Evolutionary conservation across 2,329 filamentous ascomycete species (phyloP).

Genomic region (Ramularia endophylla): DNA sequence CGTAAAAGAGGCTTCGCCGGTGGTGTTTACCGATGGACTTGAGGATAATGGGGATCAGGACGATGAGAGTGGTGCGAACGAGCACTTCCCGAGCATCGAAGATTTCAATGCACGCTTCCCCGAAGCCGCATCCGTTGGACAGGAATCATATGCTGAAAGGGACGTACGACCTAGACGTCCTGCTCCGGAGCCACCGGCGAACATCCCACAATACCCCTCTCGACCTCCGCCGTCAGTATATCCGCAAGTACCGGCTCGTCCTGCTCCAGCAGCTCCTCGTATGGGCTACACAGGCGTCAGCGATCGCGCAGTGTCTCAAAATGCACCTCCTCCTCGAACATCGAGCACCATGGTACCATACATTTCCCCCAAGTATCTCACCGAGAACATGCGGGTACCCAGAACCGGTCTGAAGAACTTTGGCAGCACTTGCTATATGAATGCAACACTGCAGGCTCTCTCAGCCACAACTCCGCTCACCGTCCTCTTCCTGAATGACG

Average conservation of each 20-base stretch:
- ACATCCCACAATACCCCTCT: slow-evolving; percentile 26
- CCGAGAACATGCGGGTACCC: slow-evolving; percentile 45
- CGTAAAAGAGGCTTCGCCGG: slow-evolving; percentile 32
- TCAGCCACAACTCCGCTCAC: slow-evolving; percentile 62
- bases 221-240: slow-evolving; percentile 28
- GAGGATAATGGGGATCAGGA: slow-evolving; percentile 38
- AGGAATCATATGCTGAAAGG: slow-evolving; percentile 45
- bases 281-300: slow-evolving; percentile 77
- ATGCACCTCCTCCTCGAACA: slow-evolving; percentile 29
- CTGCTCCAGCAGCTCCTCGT: slow-evolving; percentile 50
- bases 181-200: slow-evolving; percentile 28
- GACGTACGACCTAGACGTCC: slow-evolving; percentile 22
- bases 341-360: slow-evolving; percentile 38
- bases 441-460: slow-evolving; percentile 79
- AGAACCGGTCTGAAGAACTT: slow-evolving; percentile 74
- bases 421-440: slow-evolving; percentile 83
- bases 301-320: slow-evolving; percentile 44
- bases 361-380: slow-evolving; percentile 40
- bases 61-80: slow-evolving; percentile 10
- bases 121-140: slow-evolving; percentile 55
- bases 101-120: slow-evolving; percentile 82
- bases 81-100: slow-evolving; percentile 48
- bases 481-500: slow-evolving; percentile 60
- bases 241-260: slow-evolving; percentile 52
- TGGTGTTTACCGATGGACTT: slow-evolving; percentile 29